These are phyloP conservation scores for Paracorniculantispora psalliotae DNA, from an alignment of 2,329 filamentous ascomycete genomes.

Conservation along the genomic window DNA sequence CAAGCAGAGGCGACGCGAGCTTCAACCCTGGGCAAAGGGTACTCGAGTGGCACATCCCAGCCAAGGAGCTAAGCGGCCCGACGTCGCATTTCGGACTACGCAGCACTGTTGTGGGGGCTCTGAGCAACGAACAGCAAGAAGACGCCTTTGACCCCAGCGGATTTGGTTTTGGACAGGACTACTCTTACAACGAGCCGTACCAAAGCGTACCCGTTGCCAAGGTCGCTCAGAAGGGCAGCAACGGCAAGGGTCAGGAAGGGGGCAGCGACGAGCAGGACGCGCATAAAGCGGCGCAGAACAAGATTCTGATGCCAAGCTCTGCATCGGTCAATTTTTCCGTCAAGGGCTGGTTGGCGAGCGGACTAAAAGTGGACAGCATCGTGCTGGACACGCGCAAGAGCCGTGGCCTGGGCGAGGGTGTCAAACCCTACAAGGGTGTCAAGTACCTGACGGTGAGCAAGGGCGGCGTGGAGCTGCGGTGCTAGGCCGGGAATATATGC, in stretches of 20 bases:
- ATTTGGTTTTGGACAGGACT: conserved; percentile 47
- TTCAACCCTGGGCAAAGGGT: conserved; percentile 68
- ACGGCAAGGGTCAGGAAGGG: conserved; percentile 18
- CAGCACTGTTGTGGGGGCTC: conserved; percentile 70
- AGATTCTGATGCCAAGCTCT: conserved; percentile 74
- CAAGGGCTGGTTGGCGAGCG: conserved; percentile 64
- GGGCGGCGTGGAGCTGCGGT: conserved; percentile 59
- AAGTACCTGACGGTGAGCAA: conserved; percentile 84
- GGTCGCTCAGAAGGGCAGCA: conserved; percentile 23
- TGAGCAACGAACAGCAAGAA: conserved; percentile 45
- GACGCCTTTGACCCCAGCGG: conserved; percentile 45
- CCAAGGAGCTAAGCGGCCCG: conserved; percentile 67
- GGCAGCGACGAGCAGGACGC: conserved; percentile 44
- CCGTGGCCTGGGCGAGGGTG: conserved; percentile 75
- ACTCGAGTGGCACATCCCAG: conserved; percentile 78
- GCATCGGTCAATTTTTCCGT: conserved; percentile 68
- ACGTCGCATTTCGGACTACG: conserved; percentile 67
- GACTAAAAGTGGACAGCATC: conserved; percentile 63
- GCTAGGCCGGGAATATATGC: conserved; percentile 31
- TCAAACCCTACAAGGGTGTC: conserved; percentile 96
- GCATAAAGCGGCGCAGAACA: conserved; percentile 61
- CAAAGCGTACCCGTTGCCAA: conserved; percentile 40
- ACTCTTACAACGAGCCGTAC: conserved; percentile 53
- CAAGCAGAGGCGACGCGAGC: conserved; percentile 75
- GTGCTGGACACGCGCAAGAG: conserved; percentile 72